Evolutionary conservation across 2,329 filamentous ascomycete genomes (phyloP), one percentile per base, ranked within the genome.

Genomic region (Fusarium brachygibbosum): DNA sequence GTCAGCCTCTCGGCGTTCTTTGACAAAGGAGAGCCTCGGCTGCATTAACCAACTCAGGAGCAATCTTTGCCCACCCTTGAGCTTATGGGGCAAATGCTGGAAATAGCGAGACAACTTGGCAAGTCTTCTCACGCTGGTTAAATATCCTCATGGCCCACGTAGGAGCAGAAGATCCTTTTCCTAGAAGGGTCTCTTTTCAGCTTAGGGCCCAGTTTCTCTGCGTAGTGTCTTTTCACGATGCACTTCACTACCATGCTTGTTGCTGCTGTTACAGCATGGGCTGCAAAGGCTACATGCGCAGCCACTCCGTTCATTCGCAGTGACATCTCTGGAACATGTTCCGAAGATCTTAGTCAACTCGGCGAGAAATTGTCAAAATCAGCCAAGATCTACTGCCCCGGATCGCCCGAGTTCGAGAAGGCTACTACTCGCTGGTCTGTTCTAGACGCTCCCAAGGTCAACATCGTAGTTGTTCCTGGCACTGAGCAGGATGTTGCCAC

Each of bases 401-500:
- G 79, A 3, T 80, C 81, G 12, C 68, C 66, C n/a, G 79, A 74
- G 14, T 87, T 83, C 48, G 62, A 69, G 5, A 35, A 74, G 29
- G 79, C 79, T 9, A 79, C 82, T 0, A 75, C 73, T 3, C 79
- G 84, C 2, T 86, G 84, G 84, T 86, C 85, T 1, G 76, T 74
- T 16, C 67, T 84, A 21, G 75, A 79, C 11, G 71, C 76, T 1
- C 85, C 85, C 5, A 78, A 68, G 1, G 76, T 83, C 12, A 83
- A 81, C 48, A 71, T 85, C 4, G 82, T 85, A 4, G 81, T 87
- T 1, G 79, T 84, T 16, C 82, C 84, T 3, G 79, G 77, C 4
- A 82, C 78, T 0, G 84, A 85, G 69, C 70, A 81, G 9, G 85
- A 87, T 62, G 84, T 87, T 21, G 79, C 78, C 1, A 77, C 82